Evolutionary conservation across 2,329 filamentous ascomycete genomes (phyloP), one percentile per base, ranked within the genome.

Genomic region (Arthroderma sp.): DNA sequence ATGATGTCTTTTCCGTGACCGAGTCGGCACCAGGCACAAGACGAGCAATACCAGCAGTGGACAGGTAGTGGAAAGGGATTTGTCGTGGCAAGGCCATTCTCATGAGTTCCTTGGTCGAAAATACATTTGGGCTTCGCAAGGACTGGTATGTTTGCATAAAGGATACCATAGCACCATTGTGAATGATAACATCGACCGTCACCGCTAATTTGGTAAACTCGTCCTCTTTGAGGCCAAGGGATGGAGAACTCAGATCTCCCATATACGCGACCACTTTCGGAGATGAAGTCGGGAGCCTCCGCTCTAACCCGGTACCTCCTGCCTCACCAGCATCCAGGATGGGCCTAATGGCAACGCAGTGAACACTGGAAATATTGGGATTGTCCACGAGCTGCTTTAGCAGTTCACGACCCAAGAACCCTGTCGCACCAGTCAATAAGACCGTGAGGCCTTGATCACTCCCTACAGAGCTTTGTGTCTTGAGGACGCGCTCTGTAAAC

Each of bases 171-270:
- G 70, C 69, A 5, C 68, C 73, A 42, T 60, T 65, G 55, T 76
- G 80, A 28, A 83, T 70, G 41, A 81, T 69, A 3, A 70, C 53
- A 50, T 71, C 62, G 1, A 57, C 62, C 15, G 15, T 22, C 3
- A 52, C 38, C 3, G 39, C 28, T n/a, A 55, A 54, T 2, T 74
- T 50, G 1, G 28, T 28, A 2, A 41, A 10, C 8, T 58, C 51
- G 15, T 63, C 54, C 1, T 49, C 50, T 22, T 61, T 46, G 11
- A 73, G 59, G 0, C 70, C 70, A 2, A 74, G 58, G 3, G 34
- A 49, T 0, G 60, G 56, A 1, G 40, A 37, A 0, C 48, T 47
- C 0, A 72, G 59, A 48, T 68, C 60, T 6, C 70, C 71, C 0
- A 42, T 15, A 48, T 70, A 52, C 4, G 49, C 5, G 5, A 57